A percentile compares a stretch with the other conserved stretches of the same genome.
phyloP scores from a whole-genome alignment of 2,329 filamentous ascomycete species.

The Graphilbum ipis-grandicollis region DNA sequence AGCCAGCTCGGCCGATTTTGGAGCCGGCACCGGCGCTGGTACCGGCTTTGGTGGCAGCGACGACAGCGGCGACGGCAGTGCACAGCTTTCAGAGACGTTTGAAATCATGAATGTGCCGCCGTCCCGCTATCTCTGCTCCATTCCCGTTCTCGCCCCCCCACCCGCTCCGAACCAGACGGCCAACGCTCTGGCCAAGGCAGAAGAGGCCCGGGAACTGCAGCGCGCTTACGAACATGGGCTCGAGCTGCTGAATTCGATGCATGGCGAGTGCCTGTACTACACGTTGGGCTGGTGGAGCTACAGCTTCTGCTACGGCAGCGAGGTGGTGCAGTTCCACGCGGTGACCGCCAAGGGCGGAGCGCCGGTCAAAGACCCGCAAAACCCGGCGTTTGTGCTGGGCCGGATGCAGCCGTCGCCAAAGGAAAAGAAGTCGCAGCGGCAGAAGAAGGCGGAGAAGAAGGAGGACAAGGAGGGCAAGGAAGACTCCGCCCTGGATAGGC shows the following conservation, averaged over 20 bases:
- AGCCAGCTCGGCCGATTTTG: no score
- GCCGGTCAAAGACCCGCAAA: constrained; percentile 59
- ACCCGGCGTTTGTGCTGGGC: constrained; percentile 63
- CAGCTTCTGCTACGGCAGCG: constrained; percentile 76
- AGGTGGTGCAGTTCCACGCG: constrained; percentile 83
- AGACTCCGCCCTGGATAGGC: no score
- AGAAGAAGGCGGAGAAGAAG: constrained; percentile 4
- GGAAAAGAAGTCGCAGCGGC: background rate
- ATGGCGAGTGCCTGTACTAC: constrained; percentile 65
- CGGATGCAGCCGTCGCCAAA: constrained; percentile 21
- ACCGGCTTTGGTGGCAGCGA: no score
- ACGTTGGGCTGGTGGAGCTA: constrained; percentile 92
- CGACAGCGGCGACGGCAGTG: constrained; percentile 16
- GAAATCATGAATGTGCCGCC: constrained; percentile 58
- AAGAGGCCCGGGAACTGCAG: constrained; percentile 64
- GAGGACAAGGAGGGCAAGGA: constrained; percentile 8
- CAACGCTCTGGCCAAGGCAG: constrained; percentile 49
- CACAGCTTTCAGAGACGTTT: constrained; percentile 32
- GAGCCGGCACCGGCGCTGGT: no score
- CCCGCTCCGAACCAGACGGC: constrained; percentile 44
- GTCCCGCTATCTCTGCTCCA: constrained; percentile 65
- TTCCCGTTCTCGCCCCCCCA: constrained; percentile 50
- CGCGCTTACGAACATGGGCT: constrained; percentile 63
- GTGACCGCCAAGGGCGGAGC: constrained; percentile 55
- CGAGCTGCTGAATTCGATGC: constrained; percentile 62